Evolutionary conservation across 2,329 filamentous ascomycete genomes (phyloP), one percentile per base, ranked within the genome.

Genomic region (Nemania abortiva): DNA sequence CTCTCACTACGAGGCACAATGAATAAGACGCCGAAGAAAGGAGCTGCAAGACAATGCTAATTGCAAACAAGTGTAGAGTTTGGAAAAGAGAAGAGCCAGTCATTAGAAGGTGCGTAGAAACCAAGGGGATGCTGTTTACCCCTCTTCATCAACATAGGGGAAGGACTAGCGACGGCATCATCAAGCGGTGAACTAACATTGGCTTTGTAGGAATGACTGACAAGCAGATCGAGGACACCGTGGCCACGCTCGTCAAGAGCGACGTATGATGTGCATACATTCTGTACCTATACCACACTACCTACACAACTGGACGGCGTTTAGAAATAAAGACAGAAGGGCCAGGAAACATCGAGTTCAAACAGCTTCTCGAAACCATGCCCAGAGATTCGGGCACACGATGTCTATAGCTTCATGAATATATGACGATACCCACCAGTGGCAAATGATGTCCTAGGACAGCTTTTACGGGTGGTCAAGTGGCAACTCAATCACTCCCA

Each of bases 211-310:
- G 87, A 42, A 79, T 90, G 59, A 83, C 85, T 62, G 87, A 89
- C 75, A 88, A 89, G 81, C 84, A 90, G 79, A 88, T 90, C 71
- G 88, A 90, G 79, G 87, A 89, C 10, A 77, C 87, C 2, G 86
- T 90, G 39, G 81, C 86, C 49, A 82, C 82, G 42, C 79, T 90
- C 67, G 87, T 89, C 56, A 86, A 86, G 82, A 77, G 73, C 68
- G 78, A 79, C 52, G 69, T 73, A 71, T 77, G 54, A 66, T 69
- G 66, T 74, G 60, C 65, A 69, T 73, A 39, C 65, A 69, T 73
- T 42, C 37, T 55, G 34, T 57, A 63, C 50, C n/a, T 52, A 67
- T 57, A 62, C 54, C 53, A n/a, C 53, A n/a, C 57, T 45, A 29
- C 53, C 42, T 3, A 6, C 29, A 49, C 29, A 29, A 65, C 59